Percentiles rank a stretch among this genome's conserved stretches.
These are phyloP conservation scores for Pisolithus thermaeus DNA, from an alignment of 1,284 basidiomycete genomes.

Conservation along the genomic window DNA sequence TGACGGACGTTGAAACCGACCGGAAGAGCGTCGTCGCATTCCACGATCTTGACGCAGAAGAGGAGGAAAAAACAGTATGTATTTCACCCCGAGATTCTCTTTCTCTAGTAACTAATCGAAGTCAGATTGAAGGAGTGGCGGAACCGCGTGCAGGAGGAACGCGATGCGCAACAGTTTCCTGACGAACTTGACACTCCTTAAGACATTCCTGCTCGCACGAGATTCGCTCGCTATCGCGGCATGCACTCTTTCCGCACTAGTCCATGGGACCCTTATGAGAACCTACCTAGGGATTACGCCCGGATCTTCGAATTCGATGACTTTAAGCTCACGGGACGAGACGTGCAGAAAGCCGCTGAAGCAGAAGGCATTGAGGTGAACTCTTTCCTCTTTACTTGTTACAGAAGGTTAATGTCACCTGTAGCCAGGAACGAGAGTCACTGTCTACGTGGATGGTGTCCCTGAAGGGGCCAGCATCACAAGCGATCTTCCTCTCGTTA, in stretches of 20 bases:
- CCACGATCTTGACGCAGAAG: conserved; percentile 74
- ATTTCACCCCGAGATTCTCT: conserved; percentile 5
- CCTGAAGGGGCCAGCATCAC: conserved; percentile 45
- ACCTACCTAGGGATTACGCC: conserved; percentile 90
- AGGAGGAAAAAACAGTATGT: conserved; percentile 82
- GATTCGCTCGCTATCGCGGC: conserved; percentile 92
- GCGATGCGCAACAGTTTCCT: conserved; percentile 82
- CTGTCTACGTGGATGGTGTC: conserved; percentile 67
- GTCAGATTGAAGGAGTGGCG: conserved; percentile 66
- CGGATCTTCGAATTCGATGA: conserved; percentile 97
- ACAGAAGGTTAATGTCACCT: background rate
- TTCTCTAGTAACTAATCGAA: conserved; percentile 3
- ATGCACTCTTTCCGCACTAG: conserved; percentile 91
- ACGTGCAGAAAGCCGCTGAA: conserved; percentile 62
- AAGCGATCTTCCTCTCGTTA: conserved; percentile 49
- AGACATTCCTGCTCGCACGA: conserved; percentile 73
- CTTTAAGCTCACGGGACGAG: conserved; percentile 80
- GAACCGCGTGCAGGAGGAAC: conserved; percentile 61
- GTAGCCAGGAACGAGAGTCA: conserved; percentile 78
- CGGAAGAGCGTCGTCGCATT: conserved; percentile 50
- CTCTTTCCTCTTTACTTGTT: background rate
- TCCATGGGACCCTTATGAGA: conserved; percentile 97
- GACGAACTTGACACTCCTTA: conserved; percentile 98
- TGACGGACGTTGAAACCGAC: conserved; percentile 59
- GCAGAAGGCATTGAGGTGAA: conserved; percentile 59